Percentiles rank a stretch among this genome's conserved stretches.
phyloP scores from a whole-genome alignment of 2,329 filamentous ascomycete genomes.

The Cladosporium velox region DNA sequence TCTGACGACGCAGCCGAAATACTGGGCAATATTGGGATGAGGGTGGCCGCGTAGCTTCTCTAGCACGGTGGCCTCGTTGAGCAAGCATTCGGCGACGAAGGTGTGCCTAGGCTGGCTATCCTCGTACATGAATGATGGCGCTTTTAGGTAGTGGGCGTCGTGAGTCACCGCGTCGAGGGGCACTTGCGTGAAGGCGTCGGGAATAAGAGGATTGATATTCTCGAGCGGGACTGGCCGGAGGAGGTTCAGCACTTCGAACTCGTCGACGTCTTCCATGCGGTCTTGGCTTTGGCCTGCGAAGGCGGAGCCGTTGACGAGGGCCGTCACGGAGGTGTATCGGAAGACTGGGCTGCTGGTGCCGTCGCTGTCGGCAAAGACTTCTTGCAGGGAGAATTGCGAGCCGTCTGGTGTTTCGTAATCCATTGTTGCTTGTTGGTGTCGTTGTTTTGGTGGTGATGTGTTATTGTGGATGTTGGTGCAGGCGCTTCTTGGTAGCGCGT shows the following conservation, averaged over 20 bases:
- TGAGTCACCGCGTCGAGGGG: constrained; percentile 24
- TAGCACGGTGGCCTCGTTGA: constrained; percentile 32
- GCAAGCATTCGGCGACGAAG: constrained; percentile 35
- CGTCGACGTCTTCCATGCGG: constrained; percentile 29
- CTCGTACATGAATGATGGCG: constrained; percentile 35
- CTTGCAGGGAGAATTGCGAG: constrained; percentile 33
- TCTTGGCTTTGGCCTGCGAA: constrained; percentile 29
- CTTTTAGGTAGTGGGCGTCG: constrained; percentile 35
- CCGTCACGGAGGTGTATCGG: constrained; percentile 30
- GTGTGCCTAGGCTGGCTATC: constrained; percentile 33
- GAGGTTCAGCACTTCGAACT: constrained; percentile 29
- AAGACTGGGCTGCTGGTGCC: constrained; percentile 20
- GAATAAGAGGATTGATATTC: constrained; percentile 32
- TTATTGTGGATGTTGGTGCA: not conserved
- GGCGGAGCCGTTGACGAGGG: constrained; percentile 33
- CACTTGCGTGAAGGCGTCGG: constrained; percentile 25
- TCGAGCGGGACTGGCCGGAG: constrained; percentile 31
- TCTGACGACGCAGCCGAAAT: constrained; percentile 35
- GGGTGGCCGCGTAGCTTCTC: constrained; percentile 31
- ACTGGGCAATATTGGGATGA: constrained; percentile 36
- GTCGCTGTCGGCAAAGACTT: constrained; percentile 25
- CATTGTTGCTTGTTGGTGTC: constrained; percentile 23
- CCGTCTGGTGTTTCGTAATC: constrained; percentile 35
- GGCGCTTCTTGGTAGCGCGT: constrained; percentile 12
- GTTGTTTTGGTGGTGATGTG: not conserved